phyloP scores from a whole-genome alignment of 2,329 filamentous ascomycete genomes.

The Penicillium sp. region DNA sequence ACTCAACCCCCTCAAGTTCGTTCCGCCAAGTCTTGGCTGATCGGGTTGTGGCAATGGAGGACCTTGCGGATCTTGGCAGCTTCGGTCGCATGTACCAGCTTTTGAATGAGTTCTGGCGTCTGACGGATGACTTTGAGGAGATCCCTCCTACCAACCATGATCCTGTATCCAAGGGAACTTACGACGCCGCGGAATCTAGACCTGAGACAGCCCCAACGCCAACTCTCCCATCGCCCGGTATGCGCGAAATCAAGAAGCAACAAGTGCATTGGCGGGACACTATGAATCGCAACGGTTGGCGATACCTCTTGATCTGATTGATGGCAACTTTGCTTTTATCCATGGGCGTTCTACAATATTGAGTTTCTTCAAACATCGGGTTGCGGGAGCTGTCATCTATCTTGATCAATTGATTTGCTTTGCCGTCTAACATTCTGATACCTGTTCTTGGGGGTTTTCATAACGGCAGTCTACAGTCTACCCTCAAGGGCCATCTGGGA shows the following conservation, averaged over 20 bases:
- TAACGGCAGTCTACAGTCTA: not conserved
- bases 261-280: constrained; percentile 93
- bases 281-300: constrained; percentile 89
- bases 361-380: not conserved
- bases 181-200: not conserved
- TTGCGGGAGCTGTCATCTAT: not conserved
- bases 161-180: not conserved
- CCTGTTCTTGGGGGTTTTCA: not conserved
- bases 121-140: constrained; percentile 62
- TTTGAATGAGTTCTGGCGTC: constrained; percentile 77
- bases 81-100: constrained; percentile 81
- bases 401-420: not conserved
- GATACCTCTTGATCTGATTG: constrained; percentile 80
- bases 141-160: not conserved
- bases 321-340: not conserved
- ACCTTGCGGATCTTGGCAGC: constrained; percentile 76
- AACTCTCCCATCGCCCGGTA: constrained; percentile 4
- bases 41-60: constrained; percentile 72
- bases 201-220: not conserved
- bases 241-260: constrained; percentile 43
- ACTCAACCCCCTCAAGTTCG: constrained; percentile 68
- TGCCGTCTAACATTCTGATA: not conserved
- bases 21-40: constrained; percentile 80
- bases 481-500: not conserved
- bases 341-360: not conserved